Evolutionary conservation across 139 green algal genomes (phyloP).

Genomic region (Chlorella sp.): DNA sequence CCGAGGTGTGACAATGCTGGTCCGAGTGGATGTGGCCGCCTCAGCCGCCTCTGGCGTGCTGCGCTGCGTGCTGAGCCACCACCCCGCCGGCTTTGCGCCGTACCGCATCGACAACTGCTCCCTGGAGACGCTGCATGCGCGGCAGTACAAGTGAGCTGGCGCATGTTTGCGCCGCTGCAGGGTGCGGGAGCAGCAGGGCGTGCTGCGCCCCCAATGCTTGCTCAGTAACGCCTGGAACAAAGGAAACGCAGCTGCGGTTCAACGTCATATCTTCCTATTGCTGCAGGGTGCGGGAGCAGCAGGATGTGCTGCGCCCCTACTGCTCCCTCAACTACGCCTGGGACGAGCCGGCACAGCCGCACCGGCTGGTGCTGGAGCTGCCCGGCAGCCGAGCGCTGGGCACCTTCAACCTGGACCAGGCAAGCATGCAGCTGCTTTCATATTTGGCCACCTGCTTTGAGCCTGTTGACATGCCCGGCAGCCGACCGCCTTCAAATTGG

Average conservation of each 20-base stretch:
- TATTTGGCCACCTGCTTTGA: neutral
- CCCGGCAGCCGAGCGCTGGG: slow-evolving; percentile 63
- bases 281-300: slow-evolving; percentile 52
- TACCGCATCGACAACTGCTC: slow-evolving; percentile 91
- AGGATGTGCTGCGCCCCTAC: slow-evolving; percentile 87
- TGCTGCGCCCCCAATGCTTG: slow-evolving; percentile 78
- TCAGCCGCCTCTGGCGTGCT: slow-evolving; percentile 30
- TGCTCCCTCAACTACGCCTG: slow-evolving; percentile 82
- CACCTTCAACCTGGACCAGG: slow-evolving; percentile 68
- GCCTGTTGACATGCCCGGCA: too few species aligned
- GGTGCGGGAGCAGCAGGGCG: slow-evolving; percentile 65
- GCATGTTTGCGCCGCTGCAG: neutral
- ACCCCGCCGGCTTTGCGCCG: slow-evolving; percentile 68
- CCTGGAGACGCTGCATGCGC: slow-evolving; percentile 66
- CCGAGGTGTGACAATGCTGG: slow-evolving; percentile 69
- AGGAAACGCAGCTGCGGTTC: slow-evolving; percentile 29
- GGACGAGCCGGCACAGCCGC: slow-evolving; percentile 78
- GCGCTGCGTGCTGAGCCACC: slow-evolving; percentile 53
- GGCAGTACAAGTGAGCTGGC: slow-evolving; percentile 51
- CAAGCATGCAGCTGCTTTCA: neutral
- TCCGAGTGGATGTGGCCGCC: slow-evolving; percentile 68
- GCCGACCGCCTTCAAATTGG: neutral
- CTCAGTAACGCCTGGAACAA: slow-evolving; percentile 85
- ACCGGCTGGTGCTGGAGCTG: slow-evolving; percentile 73
- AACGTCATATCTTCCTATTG: too few species aligned